A percentile compares a stretch with the other conserved stretches of the same genome.
Evolutionary conservation across 345 rosid species (phyloP).

Genomic region (Syzygium aromaticum): DNA sequence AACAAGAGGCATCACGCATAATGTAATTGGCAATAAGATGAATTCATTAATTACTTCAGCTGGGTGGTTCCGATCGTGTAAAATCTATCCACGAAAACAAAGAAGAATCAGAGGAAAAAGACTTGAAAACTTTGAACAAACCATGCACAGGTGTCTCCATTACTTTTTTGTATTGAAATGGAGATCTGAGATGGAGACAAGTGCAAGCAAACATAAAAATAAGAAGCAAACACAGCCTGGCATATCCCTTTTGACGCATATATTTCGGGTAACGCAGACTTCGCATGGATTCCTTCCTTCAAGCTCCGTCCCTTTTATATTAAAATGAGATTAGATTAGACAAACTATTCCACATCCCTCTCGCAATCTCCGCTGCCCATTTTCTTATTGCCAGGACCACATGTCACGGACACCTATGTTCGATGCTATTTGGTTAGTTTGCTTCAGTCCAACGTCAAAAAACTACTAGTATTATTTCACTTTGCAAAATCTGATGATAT

Average conservation of each 20-base stretch:
- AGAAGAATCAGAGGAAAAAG: background rate
- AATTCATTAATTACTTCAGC: background rate
- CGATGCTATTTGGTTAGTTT: background rate
- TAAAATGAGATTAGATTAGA: background rate
- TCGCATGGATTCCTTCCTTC: constrained; percentile 53
- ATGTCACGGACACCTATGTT: background rate
- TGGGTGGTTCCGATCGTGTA: background rate
- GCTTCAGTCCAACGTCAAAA: background rate
- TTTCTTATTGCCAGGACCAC: background rate
- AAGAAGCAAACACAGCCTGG: constrained; percentile 23
- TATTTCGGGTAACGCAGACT: constrained; percentile 5
- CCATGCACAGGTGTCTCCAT: background rate
- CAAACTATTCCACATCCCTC: background rate
- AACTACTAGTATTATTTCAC: background rate
- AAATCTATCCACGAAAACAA: background rate
- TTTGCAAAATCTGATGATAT: background rate
- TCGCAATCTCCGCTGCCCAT: background rate
- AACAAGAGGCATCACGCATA: background rate
- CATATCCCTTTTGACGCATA: constrained; percentile 6
- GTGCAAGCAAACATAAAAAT: constrained; percentile 17
- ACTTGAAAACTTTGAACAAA: background rate
- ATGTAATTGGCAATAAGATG: background rate
- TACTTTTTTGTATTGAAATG: background rate
- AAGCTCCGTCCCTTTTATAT: background rate
- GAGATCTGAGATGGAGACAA: constrained; percentile 15